Percentiles rank a stretch among this genome's conserved stretches.
Conservation (phyloP, 1,284 basidiomycete species). For the Mycena sp. region DNA sequence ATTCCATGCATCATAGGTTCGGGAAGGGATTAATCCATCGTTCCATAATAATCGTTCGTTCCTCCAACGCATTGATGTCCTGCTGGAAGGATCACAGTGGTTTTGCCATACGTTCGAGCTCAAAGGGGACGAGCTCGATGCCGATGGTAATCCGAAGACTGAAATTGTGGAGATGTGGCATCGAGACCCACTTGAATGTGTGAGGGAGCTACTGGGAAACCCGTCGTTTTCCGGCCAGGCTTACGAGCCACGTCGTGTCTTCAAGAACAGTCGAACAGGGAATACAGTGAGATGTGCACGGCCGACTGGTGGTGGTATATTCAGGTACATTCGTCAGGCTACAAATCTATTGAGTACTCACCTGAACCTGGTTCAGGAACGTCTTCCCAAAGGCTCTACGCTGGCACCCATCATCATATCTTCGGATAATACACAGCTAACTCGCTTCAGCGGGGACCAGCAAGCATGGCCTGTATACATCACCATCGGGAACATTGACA, state of each 20-base stretch:
- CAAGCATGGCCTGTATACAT: conserved; percentile 49
- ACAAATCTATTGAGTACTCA: too few species aligned
- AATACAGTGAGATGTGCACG: conserved; percentile 52
- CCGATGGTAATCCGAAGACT: conserved; percentile 17
- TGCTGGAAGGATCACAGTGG: conserved; percentile 35
- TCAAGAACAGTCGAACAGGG: conserved; percentile 34
- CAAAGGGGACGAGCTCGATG: conserved; percentile 30
- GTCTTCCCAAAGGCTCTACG: conserved; percentile 43
- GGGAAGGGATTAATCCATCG: conserved; percentile 4
- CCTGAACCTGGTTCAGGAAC: conserved; percentile 28
- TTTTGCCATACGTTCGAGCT: conserved; percentile 21
- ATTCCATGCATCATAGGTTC: not conserved
- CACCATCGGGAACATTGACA: conserved; percentile 50
- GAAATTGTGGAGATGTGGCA: conserved; percentile 42
- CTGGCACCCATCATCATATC: conserved; percentile 48
- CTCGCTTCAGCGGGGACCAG: conserved; percentile 46
- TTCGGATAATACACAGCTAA: conserved; percentile 50
- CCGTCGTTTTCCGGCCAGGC: conserved; percentile 29
- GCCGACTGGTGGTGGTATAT: conserved; percentile 52
- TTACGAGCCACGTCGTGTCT: conserved; percentile 44
- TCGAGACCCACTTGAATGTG: conserved; percentile 40
- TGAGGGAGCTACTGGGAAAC: conserved; percentile 39
- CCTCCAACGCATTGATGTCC: conserved; percentile 31
- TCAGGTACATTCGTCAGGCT: conserved; percentile 38
- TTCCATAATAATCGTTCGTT: conserved; percentile 30